A percentile compares a stretch with the other conserved stretches of the same genome.
Conservation (phyloP, 176 grass and related monocot species). For the Carex cristatella region DNA sequence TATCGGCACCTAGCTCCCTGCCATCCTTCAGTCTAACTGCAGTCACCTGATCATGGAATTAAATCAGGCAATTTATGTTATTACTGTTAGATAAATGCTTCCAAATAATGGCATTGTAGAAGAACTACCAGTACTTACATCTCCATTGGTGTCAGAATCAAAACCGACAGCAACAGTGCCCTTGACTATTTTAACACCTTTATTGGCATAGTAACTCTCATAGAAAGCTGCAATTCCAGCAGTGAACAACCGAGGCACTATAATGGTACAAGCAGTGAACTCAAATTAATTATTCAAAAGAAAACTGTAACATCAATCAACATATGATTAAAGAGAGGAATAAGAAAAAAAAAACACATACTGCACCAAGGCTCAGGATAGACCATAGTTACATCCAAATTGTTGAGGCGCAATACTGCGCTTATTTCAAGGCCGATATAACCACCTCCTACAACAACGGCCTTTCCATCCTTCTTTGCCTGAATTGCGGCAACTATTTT, state of each 20-base stretch:
- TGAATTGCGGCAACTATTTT: slow-evolving; percentile 76
- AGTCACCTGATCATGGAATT: slow-evolving; percentile 54
- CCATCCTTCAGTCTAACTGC: slow-evolving; percentile 82
- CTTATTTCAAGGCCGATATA: slow-evolving; percentile 96
- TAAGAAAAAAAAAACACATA: slow-evolving; percentile 35
- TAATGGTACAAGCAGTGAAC: slow-evolving; percentile 29
- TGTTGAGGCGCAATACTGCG: slow-evolving; percentile 67
- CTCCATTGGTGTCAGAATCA: slow-evolving; percentile 62
- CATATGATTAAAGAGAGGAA: background rate
- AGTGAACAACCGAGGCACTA: slow-evolving; percentile 93
- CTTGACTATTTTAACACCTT: slow-evolving; percentile 83
- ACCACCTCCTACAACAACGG: slow-evolving; percentile 85
- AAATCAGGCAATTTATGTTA: slow-evolving; percentile 10
- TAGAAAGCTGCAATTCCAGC: slow-evolving; percentile 86
- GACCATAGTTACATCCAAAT: slow-evolving; percentile 96
- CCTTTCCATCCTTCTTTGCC: slow-evolving; percentile 89
- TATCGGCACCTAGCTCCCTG: slow-evolving; percentile 62
- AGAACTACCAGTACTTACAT: slow-evolving; percentile 48
- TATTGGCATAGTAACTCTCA: slow-evolving; percentile 86
- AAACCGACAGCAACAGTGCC: slow-evolving; percentile 81
- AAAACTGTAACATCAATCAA: background rate
- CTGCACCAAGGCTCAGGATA: slow-evolving; percentile 98
- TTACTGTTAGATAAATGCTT: background rate
- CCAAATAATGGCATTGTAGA: background rate
- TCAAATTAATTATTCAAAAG: background rate